Evolutionary conservation across 768 basidiomycete genomes (phyloP).

Genomic region (Macrolepiota dolichaula): DNA sequence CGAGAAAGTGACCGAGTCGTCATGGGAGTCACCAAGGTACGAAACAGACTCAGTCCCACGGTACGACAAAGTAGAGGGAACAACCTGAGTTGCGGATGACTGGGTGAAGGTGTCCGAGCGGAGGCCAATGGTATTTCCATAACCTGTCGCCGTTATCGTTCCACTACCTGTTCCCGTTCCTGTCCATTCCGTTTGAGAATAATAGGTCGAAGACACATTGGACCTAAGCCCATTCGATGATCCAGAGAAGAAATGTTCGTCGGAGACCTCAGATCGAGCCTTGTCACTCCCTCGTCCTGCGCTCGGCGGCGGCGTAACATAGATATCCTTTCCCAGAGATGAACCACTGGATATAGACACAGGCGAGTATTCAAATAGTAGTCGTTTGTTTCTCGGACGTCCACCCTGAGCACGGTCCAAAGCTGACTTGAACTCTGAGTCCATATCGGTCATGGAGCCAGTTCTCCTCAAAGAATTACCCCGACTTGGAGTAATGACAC

Average conservation of each 20-base stretch:
- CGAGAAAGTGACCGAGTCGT: slow-evolving; percentile 34
- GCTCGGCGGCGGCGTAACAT: slow-evolving; percentile 42
- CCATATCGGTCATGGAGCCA: slow-evolving; percentile 69
- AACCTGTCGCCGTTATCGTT: slow-evolving; percentile 10
- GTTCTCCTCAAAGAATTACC: slow-evolving; percentile 36
- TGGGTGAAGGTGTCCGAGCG: slow-evolving; percentile 23
- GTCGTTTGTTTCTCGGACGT: slow-evolving; percentile 32
- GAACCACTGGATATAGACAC: slow-evolving; percentile 74
- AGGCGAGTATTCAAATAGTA: slow-evolving; percentile 52
- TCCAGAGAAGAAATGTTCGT: slow-evolving; percentile 39
- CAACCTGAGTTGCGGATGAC: slow-evolving; percentile 36
- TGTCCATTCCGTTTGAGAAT: slow-evolving; percentile 25
- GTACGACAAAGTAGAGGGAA: slow-evolving; percentile 50
- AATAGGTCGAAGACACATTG: slow-evolving; percentile 33
- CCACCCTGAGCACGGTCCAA: slow-evolving; percentile 42
- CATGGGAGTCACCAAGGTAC: slow-evolving; percentile 53
- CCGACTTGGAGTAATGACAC: slow-evolving; percentile 67
- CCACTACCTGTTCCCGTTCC: slow-evolving; percentile 8
- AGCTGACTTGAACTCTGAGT: slow-evolving; percentile 46
- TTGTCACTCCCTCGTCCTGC: slow-evolving; percentile 29
- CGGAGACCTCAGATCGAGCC: slow-evolving; percentile 28
- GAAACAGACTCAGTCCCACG: slow-evolving; percentile 53
- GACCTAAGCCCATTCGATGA: slow-evolving; percentile 29
- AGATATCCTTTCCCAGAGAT: slow-evolving; percentile 37
- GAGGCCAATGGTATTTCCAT: slow-evolving; percentile 26